phyloP scores from a whole-genome alignment of 192 early-diverging fungal genomes.

The Backusella westeae region DNA sequence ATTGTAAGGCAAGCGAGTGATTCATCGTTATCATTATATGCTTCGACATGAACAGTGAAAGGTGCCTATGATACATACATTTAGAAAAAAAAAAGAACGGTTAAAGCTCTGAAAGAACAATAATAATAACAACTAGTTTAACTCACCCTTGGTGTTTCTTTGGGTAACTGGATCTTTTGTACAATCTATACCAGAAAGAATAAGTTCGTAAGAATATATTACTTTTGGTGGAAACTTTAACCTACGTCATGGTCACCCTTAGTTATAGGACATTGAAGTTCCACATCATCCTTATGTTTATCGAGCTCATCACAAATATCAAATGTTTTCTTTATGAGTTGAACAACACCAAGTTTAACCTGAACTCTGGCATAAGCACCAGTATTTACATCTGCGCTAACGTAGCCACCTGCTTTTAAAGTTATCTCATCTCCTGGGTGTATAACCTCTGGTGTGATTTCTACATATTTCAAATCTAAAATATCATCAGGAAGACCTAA shows the following conservation, averaged over 20 bases:
- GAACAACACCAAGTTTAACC: slow-evolving; percentile 7
- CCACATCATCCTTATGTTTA: neutral
- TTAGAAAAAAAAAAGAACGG: neutral
- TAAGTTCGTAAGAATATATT: neutral
- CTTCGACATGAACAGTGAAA: neutral
- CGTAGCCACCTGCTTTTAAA: neutral
- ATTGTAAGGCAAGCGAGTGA: neutral
- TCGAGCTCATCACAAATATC: neutral
- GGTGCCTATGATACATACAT: neutral
- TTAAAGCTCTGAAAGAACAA: neutral
- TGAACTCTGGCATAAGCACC: neutral
- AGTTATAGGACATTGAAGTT: slow-evolving; percentile 6
- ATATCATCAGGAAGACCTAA: neutral
- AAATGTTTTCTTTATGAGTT: neutral
- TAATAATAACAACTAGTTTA: neutral
- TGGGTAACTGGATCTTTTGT: slow-evolving; percentile 2
- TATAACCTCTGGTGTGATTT: neutral
- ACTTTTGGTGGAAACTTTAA: neutral
- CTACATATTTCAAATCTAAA: neutral
- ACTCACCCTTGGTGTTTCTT: slow-evolving; percentile 2
- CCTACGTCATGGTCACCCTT: neutral
- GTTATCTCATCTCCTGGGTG: neutral
- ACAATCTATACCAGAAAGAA: neutral
- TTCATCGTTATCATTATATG: neutral
- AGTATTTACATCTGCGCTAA: neutral